Evolutionary conservation across 2,329 filamentous ascomycete genomes (phyloP).

Genomic region (Fusarium nematophilum): DNA sequence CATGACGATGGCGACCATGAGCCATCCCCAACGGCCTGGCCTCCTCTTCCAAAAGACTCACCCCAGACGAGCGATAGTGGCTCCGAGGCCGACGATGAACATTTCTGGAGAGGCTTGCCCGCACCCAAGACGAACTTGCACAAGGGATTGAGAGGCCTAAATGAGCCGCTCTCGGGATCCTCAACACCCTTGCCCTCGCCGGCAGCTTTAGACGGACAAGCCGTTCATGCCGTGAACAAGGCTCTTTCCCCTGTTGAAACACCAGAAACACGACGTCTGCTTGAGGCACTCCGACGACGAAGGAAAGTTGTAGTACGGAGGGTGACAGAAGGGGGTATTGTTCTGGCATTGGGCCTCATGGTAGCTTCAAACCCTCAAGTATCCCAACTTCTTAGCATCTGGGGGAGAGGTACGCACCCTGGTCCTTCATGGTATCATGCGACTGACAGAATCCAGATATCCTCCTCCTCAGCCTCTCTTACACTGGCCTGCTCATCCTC

Average conservation of each 20-base stretch:
- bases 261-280: slow-evolving; percentile 32
- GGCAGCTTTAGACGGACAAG: slow-evolving; percentile 57
- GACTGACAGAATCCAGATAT: slow-evolving; percentile 54
- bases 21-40: slow-evolving; percentile 40
- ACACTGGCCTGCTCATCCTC: slow-evolving; percentile 55
- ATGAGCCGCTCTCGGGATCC: slow-evolving; percentile 64
- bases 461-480: slow-evolving; percentile 50
- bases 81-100: slow-evolving; percentile 95
- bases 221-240: slow-evolving; percentile 38
- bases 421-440: background rate
- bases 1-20: slow-evolving; percentile 34
- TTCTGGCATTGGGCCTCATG: slow-evolving; percentile 61
- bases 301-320: slow-evolving; percentile 65
- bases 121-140: slow-evolving; percentile 78
- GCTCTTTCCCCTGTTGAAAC: slow-evolving; percentile 21
- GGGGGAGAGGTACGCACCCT: slow-evolving; percentile 60
- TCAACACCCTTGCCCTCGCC: slow-evolving; percentile 68
- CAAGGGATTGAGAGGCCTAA: slow-evolving; percentile 78
- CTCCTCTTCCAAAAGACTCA: slow-evolving; percentile 61
- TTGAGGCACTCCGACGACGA: slow-evolving; percentile 54
- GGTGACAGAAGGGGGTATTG: slow-evolving; percentile 62
- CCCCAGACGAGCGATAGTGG: slow-evolving; percentile 85
- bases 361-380: slow-evolving; percentile 61
- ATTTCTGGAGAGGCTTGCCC: slow-evolving; percentile 85
- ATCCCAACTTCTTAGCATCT: slow-evolving; percentile 57